Base-by-base conservation (phyloP, 1,139 yeast species). In the Suhomyces choctaworum region DNA sequence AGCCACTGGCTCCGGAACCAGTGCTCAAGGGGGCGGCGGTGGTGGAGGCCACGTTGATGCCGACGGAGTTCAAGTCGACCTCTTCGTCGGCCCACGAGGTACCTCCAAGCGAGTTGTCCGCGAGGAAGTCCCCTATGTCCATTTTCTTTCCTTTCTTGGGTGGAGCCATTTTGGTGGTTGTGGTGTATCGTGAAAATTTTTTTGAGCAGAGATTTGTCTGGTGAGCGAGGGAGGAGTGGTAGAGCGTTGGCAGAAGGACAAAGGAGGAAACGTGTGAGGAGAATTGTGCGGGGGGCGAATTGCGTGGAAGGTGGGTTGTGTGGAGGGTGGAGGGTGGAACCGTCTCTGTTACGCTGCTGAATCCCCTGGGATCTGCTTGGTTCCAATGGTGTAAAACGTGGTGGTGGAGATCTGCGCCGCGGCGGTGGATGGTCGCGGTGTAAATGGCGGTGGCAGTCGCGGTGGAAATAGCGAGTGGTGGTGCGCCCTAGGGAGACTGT, bases 81-180 rank as follows among this genome's bases (percentile, higher is more conserved):
- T 56, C 60, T 35, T 49, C 62, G 33, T 56, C 62, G 29, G 60
- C 62, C 62, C 62, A 56, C 13, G 55, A 50, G 25, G 58, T 54
- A 7, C 69, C 68, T 25, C 76, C 76, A 41, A 67, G 60, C 32
- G 73, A 51, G 34, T 69, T 71, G 52, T 70, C 76, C 48, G 75
- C 72, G 52, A 70, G 66, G 58, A 70, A 70, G 48, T 73, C 63
- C 47, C 76, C 73, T 54, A 70, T 66, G 62, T 70, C 76, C 76
- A 70, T 70, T 56, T 69, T 70, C 40, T 65, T 61, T 50, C 66
- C 68, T 54, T 70, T 70, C 45, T 71, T 71, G 21, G 41, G 64
- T 24, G 41, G 64, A 42, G 61, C 64, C 64, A 54, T 49, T 37
- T 21, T 43, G 37, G 14, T 24, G 24, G 15, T 14, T 24, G 22